Conservation (phyloP, 2,329 filamentous ascomycete genomes). For the Boeremia lycopersici region DNA sequence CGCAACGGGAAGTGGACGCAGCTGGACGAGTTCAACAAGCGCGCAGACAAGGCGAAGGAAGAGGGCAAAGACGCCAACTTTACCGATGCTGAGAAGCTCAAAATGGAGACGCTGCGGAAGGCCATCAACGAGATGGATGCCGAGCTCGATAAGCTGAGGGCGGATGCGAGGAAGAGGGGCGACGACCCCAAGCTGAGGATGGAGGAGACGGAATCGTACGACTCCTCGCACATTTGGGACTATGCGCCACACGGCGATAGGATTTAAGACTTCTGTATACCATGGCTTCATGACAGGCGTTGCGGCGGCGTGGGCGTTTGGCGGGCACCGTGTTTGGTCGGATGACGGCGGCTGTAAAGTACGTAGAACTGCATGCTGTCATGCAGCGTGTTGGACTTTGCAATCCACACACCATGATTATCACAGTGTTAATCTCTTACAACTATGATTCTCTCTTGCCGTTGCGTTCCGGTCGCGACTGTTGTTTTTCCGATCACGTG, state of each 20-base stretch:
- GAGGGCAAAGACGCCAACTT: constrained; percentile 30
- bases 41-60: constrained; percentile 42
- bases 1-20: constrained; percentile 50
- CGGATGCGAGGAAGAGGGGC: constrained; percentile 42
- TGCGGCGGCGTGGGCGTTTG: constrained; percentile 13
- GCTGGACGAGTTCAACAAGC: constrained; percentile 48
- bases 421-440: too few relatives aligned
- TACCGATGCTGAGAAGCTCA: constrained; percentile 27
- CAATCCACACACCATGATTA: too few relatives aligned
- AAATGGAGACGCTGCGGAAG: constrained; percentile 28
- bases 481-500: too few relatives aligned
- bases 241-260: constrained; percentile 37
- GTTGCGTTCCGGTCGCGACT: too few relatives aligned
- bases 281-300: constrained; percentile 19
- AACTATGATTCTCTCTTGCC: too few relatives aligned
- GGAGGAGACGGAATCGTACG: constrained; percentile 44
- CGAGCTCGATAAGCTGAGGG: constrained; percentile 36
- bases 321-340: constrained; percentile 1
- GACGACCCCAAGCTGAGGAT: constrained; percentile 38
- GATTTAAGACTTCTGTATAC: constrained; percentile 4
- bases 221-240: constrained; percentile 45
- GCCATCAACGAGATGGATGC: constrained; percentile 32
- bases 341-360: not conserved
- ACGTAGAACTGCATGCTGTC: constrained; percentile 1
- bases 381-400: not conserved